These are phyloP conservation scores for Pseudocercospora pini-densiflorae DNA, from an alignment of 2,329 filamentous ascomycete genomes.

Conservation along the genomic window DNA sequence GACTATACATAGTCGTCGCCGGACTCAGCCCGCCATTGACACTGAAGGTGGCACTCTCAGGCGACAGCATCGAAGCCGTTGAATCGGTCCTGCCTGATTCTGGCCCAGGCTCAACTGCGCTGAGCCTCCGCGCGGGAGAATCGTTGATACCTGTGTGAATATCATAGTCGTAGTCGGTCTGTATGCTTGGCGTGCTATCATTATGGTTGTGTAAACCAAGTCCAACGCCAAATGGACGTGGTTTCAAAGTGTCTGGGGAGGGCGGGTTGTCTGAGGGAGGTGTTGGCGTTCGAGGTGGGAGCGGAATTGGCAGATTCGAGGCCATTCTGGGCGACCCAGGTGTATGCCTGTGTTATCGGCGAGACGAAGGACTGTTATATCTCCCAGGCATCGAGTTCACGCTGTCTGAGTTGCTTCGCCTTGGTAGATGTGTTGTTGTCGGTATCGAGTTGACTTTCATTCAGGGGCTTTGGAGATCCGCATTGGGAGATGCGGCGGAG, in stretches of 20 bases:
- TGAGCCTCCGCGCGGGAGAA: constrained; percentile 24
- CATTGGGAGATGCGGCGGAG: constrained; percentile 1
- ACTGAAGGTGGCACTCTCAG: constrained; percentile 36
- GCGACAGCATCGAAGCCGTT: constrained; percentile 36
- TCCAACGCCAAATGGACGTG: constrained; percentile 20
- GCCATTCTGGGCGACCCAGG: constrained; percentile 54
- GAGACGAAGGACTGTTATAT: background rate
- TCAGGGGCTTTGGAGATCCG: background rate
- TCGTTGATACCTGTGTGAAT: constrained; percentile 35
- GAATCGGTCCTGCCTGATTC: constrained; percentile 26
- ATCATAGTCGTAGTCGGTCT: constrained; percentile 39
- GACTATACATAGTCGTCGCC: constrained; percentile 35
- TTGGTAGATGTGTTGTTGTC: background rate
- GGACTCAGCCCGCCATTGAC: constrained; percentile 30
- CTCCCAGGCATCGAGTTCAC: background rate
- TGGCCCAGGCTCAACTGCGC: constrained; percentile 13
- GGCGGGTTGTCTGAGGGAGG: constrained; percentile 60
- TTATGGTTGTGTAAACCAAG: constrained; percentile 31
- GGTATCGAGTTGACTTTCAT: background rate
- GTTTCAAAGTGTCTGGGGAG: constrained; percentile 16
- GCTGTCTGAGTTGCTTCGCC: background rate
- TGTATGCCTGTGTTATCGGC: background rate
- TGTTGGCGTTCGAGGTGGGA: constrained; percentile 67
- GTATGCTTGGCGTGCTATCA: constrained; percentile 33
- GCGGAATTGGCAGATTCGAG: constrained; percentile 61